Percentiles rank a stretch among this genome's conserved stretches.
Conservation (phyloP, 2,329 filamentous ascomycete genomes). For the Reticulascus tulasneorum region DNA sequence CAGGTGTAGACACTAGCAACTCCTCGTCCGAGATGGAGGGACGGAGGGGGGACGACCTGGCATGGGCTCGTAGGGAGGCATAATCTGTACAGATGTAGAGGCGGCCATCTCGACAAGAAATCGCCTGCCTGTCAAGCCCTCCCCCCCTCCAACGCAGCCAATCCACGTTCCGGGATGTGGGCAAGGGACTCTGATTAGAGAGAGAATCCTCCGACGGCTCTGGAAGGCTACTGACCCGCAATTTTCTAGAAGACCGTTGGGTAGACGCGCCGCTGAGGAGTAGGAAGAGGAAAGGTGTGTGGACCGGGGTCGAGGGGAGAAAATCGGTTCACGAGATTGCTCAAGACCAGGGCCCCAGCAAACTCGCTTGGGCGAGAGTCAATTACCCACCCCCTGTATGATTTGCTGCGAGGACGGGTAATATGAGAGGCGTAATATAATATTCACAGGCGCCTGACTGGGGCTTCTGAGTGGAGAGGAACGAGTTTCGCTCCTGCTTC, state of each 20-base stretch:
- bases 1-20: constrained; percentile 12
- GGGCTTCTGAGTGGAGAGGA: too few relatives aligned
- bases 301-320: constrained; percentile 21
- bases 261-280: constrained; percentile 33
- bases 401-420: constrained; percentile 11
- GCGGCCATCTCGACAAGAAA: constrained; percentile 14
- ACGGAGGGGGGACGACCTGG: constrained; percentile 17
- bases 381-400: constrained; percentile 13
- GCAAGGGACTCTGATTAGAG: constrained; percentile 37
- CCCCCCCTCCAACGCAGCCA: constrained; percentile 15
- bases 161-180: constrained; percentile 17
- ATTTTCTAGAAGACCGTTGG: constrained; percentile 45
- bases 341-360: constrained; percentile 25
- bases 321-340: constrained; percentile 46
- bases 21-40: constrained; percentile 29
- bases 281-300: constrained; percentile 35
- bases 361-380: constrained; percentile 29
- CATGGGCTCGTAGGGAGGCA: not conserved
- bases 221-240: constrained; percentile 35
- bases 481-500: not conserved
- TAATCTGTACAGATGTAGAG: too few relatives aligned
- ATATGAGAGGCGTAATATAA: constrained; percentile 15
- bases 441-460: constrained; percentile 14
- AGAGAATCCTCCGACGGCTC: constrained; percentile 42
- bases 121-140: constrained; percentile 14